Base-by-base conservation (phyloP, 2,329 filamentous ascomycete genomes). In the Aureobasidium sp. region DNA sequence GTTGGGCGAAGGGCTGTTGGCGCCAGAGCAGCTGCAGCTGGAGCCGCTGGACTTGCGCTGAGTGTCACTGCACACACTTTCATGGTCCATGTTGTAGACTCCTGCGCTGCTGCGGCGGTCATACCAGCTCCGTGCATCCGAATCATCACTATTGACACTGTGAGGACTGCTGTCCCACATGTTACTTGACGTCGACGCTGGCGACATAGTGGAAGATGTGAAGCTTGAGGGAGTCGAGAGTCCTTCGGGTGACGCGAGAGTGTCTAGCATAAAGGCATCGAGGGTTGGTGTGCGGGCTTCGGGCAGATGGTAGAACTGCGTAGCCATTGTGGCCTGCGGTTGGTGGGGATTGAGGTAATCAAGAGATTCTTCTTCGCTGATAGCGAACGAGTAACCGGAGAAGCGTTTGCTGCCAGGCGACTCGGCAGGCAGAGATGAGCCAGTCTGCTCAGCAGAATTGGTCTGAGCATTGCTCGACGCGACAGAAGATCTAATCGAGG, bases 271-370 rank as follows among this genome's bases (percentile, higher is more conserved):
- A 56, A 60, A 53, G 29, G n/a, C 29, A 27, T 65, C 64, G 15
- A 65, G 47, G 12, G 48, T 62, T 8, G 64, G 64, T 9, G 64
- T 63, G 27, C 58, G 57, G 6, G 62, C 62, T 27, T 63, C 62
- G 5, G 46, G 15, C 20, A 47, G 15, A 17, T 47, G 37, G 37
- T 61, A 20, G 41, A 53, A 26, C 12, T 36, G 34, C 1, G 15
- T 8, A 10, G 27, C 4, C 15, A 27, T 20, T n/a, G 13, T 17
- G 8, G 32, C 20, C 23, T 44, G 23, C 3, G 50, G 34, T 15
- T 51, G 56, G 13, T 34, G 36, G 5, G 53, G 46, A 23, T 53
- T 44, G 48, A 53, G 51, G 47, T 62, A 55, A n/a, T 58, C 42
- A 9, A 47, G 53, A 23, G 29, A 48, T n/a, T 63, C 61, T 57